Percentiles rank a stretch among this genome's conserved stretches.
These are phyloP conservation scores for Nakazawaea ishiwadae DNA, from an alignment of 805 yeast species.

Conservation along the genomic window DNA sequence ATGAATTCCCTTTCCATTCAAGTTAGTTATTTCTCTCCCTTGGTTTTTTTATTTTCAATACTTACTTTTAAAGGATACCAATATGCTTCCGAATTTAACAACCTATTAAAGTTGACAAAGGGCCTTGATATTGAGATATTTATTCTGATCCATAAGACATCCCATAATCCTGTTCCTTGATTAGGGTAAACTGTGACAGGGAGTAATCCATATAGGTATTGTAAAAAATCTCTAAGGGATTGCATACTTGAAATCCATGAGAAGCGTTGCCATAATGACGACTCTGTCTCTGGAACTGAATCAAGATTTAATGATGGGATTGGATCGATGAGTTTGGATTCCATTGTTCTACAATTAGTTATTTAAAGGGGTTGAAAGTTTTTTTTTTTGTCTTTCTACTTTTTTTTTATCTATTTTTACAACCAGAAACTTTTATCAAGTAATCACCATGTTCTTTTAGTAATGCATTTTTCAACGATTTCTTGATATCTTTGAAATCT, in stretches of 20 bases:
- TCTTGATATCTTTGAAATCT: background rate
- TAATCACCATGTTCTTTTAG: conserved; percentile 5
- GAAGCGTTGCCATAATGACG: no score
- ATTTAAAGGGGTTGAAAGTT: background rate
- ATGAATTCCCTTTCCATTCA: conserved; percentile 4
- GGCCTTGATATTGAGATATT: conserved; percentile 8
- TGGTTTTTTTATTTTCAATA: background rate
- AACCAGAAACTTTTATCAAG: conserved; percentile 4
- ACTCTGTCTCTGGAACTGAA: no score
- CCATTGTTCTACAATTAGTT: no score
- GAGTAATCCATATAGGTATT: no score
- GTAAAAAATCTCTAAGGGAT: no score
- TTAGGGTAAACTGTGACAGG: no score
- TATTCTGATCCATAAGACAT: conserved; percentile 1
- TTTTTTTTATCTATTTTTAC: background rate
- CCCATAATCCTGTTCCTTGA: background rate
- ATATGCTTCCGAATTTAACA: conserved; percentile 8
- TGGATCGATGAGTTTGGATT: no score
- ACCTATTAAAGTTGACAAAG: conserved; percentile 6
- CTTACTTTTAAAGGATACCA: conserved; percentile 9
- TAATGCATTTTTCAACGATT: background rate
- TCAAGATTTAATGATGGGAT: no score
- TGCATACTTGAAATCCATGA: no score
- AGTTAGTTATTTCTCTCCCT: background rate
- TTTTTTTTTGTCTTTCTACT: background rate